Percentiles rank a stretch among this genome's conserved stretches.
Conservation (phyloP, 352 stramenopile genomes). For the Lagenidium giganteum region DNA sequence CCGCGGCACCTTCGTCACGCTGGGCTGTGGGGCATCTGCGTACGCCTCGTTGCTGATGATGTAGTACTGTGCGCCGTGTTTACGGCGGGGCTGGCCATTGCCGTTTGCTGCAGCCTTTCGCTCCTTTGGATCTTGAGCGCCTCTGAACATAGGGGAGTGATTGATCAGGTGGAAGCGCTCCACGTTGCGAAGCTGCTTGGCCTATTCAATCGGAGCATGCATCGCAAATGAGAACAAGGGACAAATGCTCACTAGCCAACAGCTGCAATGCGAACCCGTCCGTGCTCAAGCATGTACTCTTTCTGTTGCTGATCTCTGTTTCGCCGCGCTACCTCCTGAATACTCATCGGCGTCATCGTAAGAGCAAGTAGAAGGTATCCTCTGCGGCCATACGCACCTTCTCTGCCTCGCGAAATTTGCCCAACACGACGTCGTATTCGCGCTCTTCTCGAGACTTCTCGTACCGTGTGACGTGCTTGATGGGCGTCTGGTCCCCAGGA, state of each 20-base stretch:
- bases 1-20: background rate
- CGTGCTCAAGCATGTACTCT: slow-evolving; percentile 34
- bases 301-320: slow-evolving; percentile 24
- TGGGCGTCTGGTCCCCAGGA: slow-evolving; percentile 38
- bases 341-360: no score
- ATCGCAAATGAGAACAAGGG: background rate
- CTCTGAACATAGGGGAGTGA: slow-evolving; percentile 45
- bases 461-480: slow-evolving; percentile 65
- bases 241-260: background rate
- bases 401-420: slow-evolving; percentile 61
- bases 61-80: slow-evolving; percentile 40
- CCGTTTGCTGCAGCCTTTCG: slow-evolving; percentile 12
- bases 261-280: slow-evolving; percentile 17
- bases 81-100: slow-evolving; percentile 24
- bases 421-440: slow-evolving; percentile 62
- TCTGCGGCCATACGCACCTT: no score
- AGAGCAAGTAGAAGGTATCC: no score
- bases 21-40: background rate
- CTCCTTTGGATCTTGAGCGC: slow-evolving; percentile 37
- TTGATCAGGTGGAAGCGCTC: slow-evolving; percentile 70
- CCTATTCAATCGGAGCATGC: slow-evolving; percentile 18
- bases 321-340: slow-evolving; percentile 26
- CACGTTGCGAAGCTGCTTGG: slow-evolving; percentile 48
- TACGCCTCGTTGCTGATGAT: slow-evolving; percentile 56
- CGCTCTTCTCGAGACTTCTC: slow-evolving; percentile 67